Evolutionary conservation across 2,329 filamentous ascomycete genomes (phyloP).

Genomic region (Fusarium bulbicola): DNA sequence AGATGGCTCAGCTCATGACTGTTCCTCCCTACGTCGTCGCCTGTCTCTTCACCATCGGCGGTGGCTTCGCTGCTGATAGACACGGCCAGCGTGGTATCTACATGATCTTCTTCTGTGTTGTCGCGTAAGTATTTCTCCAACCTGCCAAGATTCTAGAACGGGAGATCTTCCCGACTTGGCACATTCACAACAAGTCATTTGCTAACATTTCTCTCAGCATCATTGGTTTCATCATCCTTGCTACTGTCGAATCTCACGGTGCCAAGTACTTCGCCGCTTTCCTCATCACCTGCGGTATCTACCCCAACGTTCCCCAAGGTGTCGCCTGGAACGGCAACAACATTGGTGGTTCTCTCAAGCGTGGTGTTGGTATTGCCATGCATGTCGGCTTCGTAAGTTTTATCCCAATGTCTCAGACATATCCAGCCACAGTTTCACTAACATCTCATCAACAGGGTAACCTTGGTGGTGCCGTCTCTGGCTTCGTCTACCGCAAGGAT

Average conservation of each 20-base stretch:
- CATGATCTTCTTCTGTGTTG: conserved; percentile 50
- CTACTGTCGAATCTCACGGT: conserved; percentile 46
- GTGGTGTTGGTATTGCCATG: conserved; percentile 65
- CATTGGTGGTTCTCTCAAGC: conserved; percentile 63
- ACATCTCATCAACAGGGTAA: conserved; percentile 46
- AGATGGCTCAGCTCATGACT: conserved; percentile 50
- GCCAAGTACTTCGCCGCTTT: conserved; percentile 61
- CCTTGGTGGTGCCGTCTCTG: conserved; percentile 48
- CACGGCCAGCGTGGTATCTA: conserved; percentile 50
- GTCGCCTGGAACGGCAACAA: conserved; percentile 70
- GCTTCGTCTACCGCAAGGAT: conserved; percentile 47
- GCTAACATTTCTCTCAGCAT: conserved; percentile 42
- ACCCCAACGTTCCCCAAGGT: conserved; percentile 64
- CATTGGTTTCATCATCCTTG: conserved; percentile 47
- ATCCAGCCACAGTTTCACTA: conserved; percentile 19
- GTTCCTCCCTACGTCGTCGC: conserved; percentile 52
- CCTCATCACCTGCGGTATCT: conserved; percentile 52
- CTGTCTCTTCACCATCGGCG: conserved; percentile 48
- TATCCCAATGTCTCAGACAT: neutral
- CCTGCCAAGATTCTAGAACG: conserved; percentile 5
- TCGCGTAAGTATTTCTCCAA: conserved; percentile 43
- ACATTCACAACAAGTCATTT: neutral
- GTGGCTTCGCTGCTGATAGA: conserved; percentile 55
- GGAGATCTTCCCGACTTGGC: conserved; percentile 20
- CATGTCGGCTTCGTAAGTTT: conserved; percentile 56